Base-by-base conservation (phyloP, 1,139 yeast species). In the Debaryomycetaceae sp. region DNA sequence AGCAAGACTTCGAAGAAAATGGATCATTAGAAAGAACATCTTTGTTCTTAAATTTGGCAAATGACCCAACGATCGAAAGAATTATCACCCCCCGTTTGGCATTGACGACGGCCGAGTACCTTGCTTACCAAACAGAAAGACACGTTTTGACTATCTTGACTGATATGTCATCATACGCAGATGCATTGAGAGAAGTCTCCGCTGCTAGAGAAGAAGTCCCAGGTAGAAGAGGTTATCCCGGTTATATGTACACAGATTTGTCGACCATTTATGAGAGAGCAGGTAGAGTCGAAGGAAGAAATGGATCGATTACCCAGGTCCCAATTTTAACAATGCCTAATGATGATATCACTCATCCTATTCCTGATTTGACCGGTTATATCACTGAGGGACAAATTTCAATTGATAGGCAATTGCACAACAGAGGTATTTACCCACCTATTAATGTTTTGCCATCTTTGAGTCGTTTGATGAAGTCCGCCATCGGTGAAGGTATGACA, bases 171-270 rank as follows among this genome's bases (percentile, higher is more conserved):
- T 93, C 99, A 14, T 93, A 93, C 68, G 99, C 99, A 36, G 99
- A 93, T 70, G 99, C 99, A 37, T 79, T 93, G 65, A 91, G 99
- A 83, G 99, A 93, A 76, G 99, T 93, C 44, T 90, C 98, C 49
- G 99, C 99, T 50, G 99, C 99, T 42, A 88, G 99, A 80, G 99
- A 93, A 76, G 99, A 93, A 76, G 99, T 93, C 41, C 99, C 99
- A 63, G 99, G 99, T 79, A 90, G 99, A 82, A 90, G 99, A 84
- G 99, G 99, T 78, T 93, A 93, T 73, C 99, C 99, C 53, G 99
- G 99, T 87, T 93, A 93, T 72, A 93, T 93, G 99, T 93, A 93
- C 76, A 93, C 99, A 42, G 99, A 93, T 85, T 88, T 93, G 78
- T 87, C 98, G 45, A 93, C 98, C 49, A 90, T 93, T 63, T 93